Evolutionary conservation across 2,329 filamentous ascomycete species (phyloP).

Genomic region (Coleophoma cylindrospora): DNA sequence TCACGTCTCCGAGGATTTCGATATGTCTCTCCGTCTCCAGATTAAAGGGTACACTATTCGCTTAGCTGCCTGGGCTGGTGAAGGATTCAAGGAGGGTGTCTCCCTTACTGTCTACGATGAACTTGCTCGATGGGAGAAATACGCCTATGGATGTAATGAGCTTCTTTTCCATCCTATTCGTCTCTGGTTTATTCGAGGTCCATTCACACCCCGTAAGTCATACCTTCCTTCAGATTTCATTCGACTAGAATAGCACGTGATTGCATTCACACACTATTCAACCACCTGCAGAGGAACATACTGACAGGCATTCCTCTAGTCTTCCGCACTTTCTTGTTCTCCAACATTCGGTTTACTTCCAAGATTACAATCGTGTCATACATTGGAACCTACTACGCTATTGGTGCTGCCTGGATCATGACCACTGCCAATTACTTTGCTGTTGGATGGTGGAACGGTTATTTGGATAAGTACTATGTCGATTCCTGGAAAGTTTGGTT

Average conservation of each 20-base stretch:
- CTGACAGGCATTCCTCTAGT: slow-evolving; percentile 26
- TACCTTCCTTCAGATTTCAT: too few relatives aligned
- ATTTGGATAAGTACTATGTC: slow-evolving; percentile 75
- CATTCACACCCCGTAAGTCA: slow-evolving; percentile 57
- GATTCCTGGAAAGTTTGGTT: slow-evolving; percentile 79
- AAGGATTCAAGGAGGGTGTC: slow-evolving; percentile 80
- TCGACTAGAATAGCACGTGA: too few relatives aligned
- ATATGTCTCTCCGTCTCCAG: slow-evolving; percentile 75
- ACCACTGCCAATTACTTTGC: slow-evolving; percentile 71
- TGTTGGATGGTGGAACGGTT: slow-evolving; percentile 71
- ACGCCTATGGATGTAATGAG: slow-evolving; percentile 80
- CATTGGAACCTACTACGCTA: slow-evolving; percentile 76
- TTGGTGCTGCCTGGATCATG: slow-evolving; percentile 70
- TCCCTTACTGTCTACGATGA: slow-evolving; percentile 83
- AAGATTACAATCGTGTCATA: slow-evolving; percentile 75
- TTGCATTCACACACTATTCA: too few relatives aligned
- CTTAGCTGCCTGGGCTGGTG: slow-evolving; percentile 66
- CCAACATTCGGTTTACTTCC: slow-evolving; percentile 68
- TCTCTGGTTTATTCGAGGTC: slow-evolving; percentile 67
- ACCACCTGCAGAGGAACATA: too few relatives aligned
- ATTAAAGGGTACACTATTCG: slow-evolving; percentile 68
- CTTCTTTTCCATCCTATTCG: slow-evolving; percentile 74
- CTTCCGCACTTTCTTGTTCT: slow-evolving; percentile 69
- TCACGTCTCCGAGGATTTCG: slow-evolving; percentile 77
- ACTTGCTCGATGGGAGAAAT: slow-evolving; percentile 81